Base-by-base conservation (phyloP, 1,284 basidiomycete genomes). In the Sphagnurus paluster region DNA sequence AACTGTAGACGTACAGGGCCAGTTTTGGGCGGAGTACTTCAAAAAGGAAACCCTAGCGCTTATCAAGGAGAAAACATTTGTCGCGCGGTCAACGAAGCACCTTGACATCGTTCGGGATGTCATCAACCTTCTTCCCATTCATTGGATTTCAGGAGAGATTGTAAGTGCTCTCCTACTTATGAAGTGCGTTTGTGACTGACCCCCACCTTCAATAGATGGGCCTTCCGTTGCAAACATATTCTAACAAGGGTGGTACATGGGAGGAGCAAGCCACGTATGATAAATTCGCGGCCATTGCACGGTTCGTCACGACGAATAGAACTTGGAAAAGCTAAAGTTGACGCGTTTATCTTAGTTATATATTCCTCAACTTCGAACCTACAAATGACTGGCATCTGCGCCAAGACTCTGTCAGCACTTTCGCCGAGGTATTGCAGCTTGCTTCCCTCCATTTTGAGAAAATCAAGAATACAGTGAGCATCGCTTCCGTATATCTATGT, bases 71-170 rank as follows among this genome's bases (percentile, higher is more conserved):
- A 70, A 72, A 43, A 64, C 72, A 10, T 59, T 69, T 36, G 61
- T 66, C 21, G 71, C 67, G 24, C 54, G 63, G 10, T 33, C 52
- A 4, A 62, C 59, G 14, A 67, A 62, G 32, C 73, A 70, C 46
- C 59, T 92, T 30, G 86, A 93, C 60, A 71, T 93, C 41, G 78
- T 91, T 13, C 72, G 74, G 38, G 82, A 91, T 54, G 85, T 91
- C 17, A 75, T 87, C 62, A 87, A 89, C 56, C 63, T 78, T 26
- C 57, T 83, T 32, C 82, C 87, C 0, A 66, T 87, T 9, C 72
- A 80, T 53, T 90, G 83, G 82, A 71, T 85, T 21, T 74, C 79
- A 3, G 70, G 80, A 47, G 64, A 78, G 47, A 67, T 89, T 40
- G 84, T 88, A 50, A 52, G 84, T 68, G 16, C 23, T 21, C 25